phyloP scores from a whole-genome alignment of 179 eudicot genomes.

The Spergularia azorica region DNA sequence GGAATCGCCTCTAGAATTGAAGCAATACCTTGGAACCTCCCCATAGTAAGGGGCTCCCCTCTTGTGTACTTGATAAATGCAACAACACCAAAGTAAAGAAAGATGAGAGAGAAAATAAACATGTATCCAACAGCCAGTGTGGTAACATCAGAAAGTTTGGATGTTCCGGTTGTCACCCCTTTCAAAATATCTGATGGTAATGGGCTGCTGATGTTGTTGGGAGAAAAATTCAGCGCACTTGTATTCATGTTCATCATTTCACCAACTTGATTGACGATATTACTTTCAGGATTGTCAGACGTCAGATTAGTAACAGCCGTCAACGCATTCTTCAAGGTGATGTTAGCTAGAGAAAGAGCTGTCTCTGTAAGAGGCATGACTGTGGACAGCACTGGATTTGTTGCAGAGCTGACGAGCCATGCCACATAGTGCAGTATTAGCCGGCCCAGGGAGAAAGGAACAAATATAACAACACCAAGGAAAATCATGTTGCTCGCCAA shows the following conservation, averaged over 20 bases:
- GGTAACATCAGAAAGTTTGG: conserved; percentile 87
- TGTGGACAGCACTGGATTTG: conserved; percentile 67
- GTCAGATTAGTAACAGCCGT: conserved; percentile 73
- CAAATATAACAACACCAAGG: conserved; percentile 84
- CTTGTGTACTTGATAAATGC: conserved; percentile 71
- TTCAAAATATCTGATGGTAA: conserved; percentile 58
- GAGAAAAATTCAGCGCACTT: conserved; percentile 51
- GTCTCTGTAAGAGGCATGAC: conserved; percentile 76
- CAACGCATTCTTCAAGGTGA: conserved; percentile 77
- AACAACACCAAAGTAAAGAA: conserved; percentile 75
- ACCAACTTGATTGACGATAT: conserved; percentile 54
- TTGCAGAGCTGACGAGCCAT: conserved; percentile 68
- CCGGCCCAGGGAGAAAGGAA: conserved; percentile 90
- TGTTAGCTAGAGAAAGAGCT: conserved; percentile 78
- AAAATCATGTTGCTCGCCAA: conserved; percentile 99
- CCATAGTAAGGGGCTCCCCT: conserved; percentile 90
- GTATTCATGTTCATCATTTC: conserved; percentile 64
- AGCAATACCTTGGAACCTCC: conserved; percentile 88
- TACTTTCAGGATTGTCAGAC: conserved; percentile 46
- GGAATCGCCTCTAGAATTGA: conserved; percentile 89
- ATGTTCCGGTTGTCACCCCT: conserved; percentile 63
- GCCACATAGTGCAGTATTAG: conserved; percentile 73
- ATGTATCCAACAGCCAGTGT: conserved; percentile 95
- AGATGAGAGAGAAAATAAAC: conserved; percentile 73
- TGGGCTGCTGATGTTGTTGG: conserved; percentile 51